Evolutionary conservation across 192 early-diverging fungal species (phyloP).

Genomic region (Hyaloraphidium curvatum): DNA sequence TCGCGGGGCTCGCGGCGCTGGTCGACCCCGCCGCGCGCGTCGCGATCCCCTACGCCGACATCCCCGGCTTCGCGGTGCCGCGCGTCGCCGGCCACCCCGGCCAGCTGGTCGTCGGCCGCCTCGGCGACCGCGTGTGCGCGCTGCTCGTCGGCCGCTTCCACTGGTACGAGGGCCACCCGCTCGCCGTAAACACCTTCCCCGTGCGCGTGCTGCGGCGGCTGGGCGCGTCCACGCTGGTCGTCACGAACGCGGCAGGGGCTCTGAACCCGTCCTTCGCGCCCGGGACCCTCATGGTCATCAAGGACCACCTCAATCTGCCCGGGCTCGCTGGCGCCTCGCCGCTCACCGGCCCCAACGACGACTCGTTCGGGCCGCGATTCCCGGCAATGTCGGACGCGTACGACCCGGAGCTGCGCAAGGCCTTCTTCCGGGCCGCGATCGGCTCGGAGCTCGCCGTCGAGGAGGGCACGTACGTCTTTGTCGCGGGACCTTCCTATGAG

Average conservation of each 20-base stretch:
- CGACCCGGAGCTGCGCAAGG: constrained; percentile 48
- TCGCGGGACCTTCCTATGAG: constrained; percentile 85
- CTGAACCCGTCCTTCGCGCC: constrained; percentile 53
- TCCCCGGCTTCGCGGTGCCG: constrained; percentile 66
- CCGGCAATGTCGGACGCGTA: constrained; percentile 73
- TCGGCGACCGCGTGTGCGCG: constrained; percentile 59
- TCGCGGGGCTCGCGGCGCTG: constrained; percentile 57
- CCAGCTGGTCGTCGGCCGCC: constrained; percentile 67
- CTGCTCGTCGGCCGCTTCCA: constrained; percentile 8
- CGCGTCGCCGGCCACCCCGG: constrained; percentile 57
- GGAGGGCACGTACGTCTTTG: constrained; percentile 66
- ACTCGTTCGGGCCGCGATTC: constrained; percentile 67
- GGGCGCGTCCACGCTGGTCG: constrained; percentile 53
- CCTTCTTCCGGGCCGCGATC: constrained; percentile 41
- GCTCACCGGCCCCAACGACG: constrained; percentile 66
- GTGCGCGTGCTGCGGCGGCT: constrained; percentile 69
- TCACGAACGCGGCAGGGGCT: constrained; percentile 75
- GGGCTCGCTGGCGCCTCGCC: constrained; percentile 45
- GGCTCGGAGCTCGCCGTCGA: constrained; percentile 3
- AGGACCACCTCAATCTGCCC: constrained; percentile 56
- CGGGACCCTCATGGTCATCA: constrained; percentile 67
- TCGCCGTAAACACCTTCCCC: constrained; percentile 62
- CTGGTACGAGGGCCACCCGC: constrained; percentile 31
- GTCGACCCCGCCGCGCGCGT: constrained; percentile 30
- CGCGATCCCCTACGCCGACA: constrained; percentile 51